Base-by-base conservation (phyloP, 352 stramenopile genomes). In the Globisporangium sylvaticum region DNA sequence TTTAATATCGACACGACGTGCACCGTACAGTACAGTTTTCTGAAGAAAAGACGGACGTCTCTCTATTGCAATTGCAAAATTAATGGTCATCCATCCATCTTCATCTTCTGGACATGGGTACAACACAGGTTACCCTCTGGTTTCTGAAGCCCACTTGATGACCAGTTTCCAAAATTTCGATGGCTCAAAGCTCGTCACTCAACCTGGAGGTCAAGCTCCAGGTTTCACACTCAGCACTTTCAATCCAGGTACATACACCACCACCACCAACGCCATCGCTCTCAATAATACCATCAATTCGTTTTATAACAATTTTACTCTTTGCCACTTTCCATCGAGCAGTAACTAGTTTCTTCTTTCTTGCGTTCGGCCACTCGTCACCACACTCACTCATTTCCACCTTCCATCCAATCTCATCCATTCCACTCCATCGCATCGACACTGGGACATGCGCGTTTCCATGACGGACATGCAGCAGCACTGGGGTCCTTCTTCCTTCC, bases 301-400 rank as follows among this genome's bases (percentile, higher is more conserved):
- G 20, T 64, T 64, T 64, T 55, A 56, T 64, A 37, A 27, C 24
- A 64, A 44, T 55, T 64, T 64, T 39, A 56, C 42, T 55, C 42
- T 22, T 52, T 68, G 39, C 64, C 53, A 68, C 57, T 68, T 68
- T 68, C 64, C 64, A 68, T 58, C 27, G 64, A 68, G 64, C 53
- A 68, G 64, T 50, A 64, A 64, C 39, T 42, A 61, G 58, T 54
- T 54, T 39, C 32, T 62, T 64, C 18, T 57, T 31, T 44, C 37
- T 44, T 44, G 37, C 25, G 22, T 56, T 52, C 24, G 31, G 12
- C 31, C 55, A 61, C 12, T 55, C 22, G 22, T 29, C 48, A 9
- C n/a, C 48, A 50, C 42, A 24, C n/a, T n/a, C 6, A 48, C 6
- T 48, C 39, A 20, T 8, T 9, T n/a, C 18, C 18, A 37, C 31